A percentile compares a stretch with the other conserved stretches of the same genome.
phyloP scores from a whole-genome alignment of 2,329 filamentous ascomycete genomes.

The Sphaceloma murrayae region DNA sequence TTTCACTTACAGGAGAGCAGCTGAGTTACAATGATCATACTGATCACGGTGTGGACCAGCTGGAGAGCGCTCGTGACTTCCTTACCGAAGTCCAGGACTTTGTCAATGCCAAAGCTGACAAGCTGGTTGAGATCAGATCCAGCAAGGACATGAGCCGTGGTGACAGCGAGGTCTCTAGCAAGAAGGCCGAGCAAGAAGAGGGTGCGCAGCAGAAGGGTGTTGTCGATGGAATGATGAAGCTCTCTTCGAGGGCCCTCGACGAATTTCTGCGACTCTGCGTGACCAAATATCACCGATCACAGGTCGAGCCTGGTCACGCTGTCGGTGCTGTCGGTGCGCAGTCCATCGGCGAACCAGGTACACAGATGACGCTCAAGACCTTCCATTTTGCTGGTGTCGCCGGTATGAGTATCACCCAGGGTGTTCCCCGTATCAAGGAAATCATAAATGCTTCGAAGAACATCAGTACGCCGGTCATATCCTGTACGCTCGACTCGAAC shows the following conservation, averaged over 20 bases:
- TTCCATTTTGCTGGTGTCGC: slow-evolving; percentile 99
- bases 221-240: slow-evolving; percentile 68
- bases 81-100: slow-evolving; percentile 67
- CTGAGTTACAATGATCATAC: slow-evolving; percentile 62
- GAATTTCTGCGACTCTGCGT: slow-evolving; percentile 75
- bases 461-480: slow-evolving; percentile 91
- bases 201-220: slow-evolving; percentile 9
- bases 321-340: slow-evolving; percentile 95
- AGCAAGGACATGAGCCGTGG: slow-evolving; percentile 20
- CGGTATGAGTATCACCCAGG: slow-evolving; percentile 98
- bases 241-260: slow-evolving; percentile 63
- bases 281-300: slow-evolving; percentile 81
- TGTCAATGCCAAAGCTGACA: slow-evolving; percentile 37
- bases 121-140: slow-evolving; percentile 24
- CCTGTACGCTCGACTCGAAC: slow-evolving; percentile 71
- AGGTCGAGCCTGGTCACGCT: slow-evolving; percentile 88
- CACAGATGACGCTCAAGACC: slow-evolving; percentile 98
- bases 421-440: slow-evolving; percentile 99
- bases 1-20: slow-evolving; percentile 49
- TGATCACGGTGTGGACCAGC: slow-evolving; percentile 46
- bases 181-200: slow-evolving; percentile 12
- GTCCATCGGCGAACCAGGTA: slow-evolving; percentile 95
- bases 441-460: slow-evolving; percentile 96
- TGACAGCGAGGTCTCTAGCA: slow-evolving; percentile 8
- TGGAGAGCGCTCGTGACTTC: slow-evolving; percentile 73